Evolutionary conservation across 1,139 yeast species (phyloP).

Genomic region (Debaryomyces sp.): DNA sequence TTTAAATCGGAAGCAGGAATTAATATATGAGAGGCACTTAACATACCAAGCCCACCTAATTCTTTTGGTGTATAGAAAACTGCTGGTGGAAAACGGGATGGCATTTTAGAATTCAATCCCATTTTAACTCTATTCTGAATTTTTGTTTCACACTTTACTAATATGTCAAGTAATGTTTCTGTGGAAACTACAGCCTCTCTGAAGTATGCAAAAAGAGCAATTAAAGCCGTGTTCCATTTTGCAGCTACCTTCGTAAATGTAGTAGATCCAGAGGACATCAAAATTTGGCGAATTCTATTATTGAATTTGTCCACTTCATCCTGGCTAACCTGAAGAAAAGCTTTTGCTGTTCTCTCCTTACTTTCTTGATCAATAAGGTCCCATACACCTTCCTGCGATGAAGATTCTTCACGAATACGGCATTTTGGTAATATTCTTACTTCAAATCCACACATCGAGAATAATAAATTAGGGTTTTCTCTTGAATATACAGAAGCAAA

Average conservation of each 20-base stretch:
- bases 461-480: conserved; percentile 85
- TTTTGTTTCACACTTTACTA: conserved; percentile 91
- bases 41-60: conserved; percentile 96
- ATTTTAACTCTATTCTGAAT: conserved; percentile 93
- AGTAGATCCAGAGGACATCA: conserved; percentile 95
- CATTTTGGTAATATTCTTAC: conserved; percentile 80
- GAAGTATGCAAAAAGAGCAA: conserved; percentile 83
- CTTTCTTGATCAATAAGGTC: conserved; percentile 71
- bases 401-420: conserved; percentile 51
- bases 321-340: conserved; percentile 80
- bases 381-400: conserved; percentile 85
- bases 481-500: conserved; percentile 86
- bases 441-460: conserved; percentile 95
- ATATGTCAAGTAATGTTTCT: conserved; percentile 70
- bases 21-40: conserved; percentile 92
- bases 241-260: conserved; percentile 94
- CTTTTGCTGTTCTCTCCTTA: conserved; percentile 88
- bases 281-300: conserved; percentile 82
- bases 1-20: conserved; percentile 91
- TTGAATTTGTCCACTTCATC: conserved; percentile 80
- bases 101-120: conserved; percentile 98
- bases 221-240: conserved; percentile 93
- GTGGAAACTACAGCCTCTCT: conserved; percentile 94
- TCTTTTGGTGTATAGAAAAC: conserved; percentile 98
- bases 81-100: conserved; percentile 97